Evolutionary conservation across 2,329 filamentous ascomycete genomes (phyloP).

Genomic region (Aspergillus pseudonomiae): DNA sequence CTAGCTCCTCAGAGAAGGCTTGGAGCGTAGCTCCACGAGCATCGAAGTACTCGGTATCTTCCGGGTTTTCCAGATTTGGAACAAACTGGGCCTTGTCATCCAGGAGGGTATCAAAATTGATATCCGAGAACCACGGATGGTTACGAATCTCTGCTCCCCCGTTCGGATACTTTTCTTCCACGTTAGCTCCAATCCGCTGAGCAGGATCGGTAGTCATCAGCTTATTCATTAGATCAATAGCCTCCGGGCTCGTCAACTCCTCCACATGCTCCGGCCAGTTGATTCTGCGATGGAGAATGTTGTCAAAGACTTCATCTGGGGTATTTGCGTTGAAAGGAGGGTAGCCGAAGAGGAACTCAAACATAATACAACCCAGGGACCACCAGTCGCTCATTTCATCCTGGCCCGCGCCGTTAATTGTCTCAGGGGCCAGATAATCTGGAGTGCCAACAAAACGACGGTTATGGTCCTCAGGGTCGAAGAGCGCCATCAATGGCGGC

Average conservation of each 20-base stretch:
- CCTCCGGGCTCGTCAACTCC: conserved; percentile 78
- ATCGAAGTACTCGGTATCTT: conserved; percentile 98
- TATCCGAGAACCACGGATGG: conserved; percentile 84
- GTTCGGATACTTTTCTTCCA: conserved; percentile 76
- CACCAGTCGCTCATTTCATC: conserved; percentile 99
- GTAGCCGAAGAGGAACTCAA: conserved; percentile 91
- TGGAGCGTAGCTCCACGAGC: conserved; percentile 86
- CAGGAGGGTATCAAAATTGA: conserved; percentile 89
- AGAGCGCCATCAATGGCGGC: conserved; percentile 90
- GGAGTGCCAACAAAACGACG: conserved; percentile 94
- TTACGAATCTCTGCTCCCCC: conserved; percentile 89
- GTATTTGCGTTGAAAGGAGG: conserved; percentile 91
- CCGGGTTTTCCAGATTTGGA: conserved; percentile 86
- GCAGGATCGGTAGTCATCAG: conserved; percentile 83
- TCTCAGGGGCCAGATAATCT: conserved; percentile 95
- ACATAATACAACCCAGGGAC: conserved; percentile 98
- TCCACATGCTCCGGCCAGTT: conserved; percentile 88
- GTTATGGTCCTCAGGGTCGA: conserved; percentile 91
- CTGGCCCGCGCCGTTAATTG: conserved; percentile 90
- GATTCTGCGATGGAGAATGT: conserved; percentile 86
- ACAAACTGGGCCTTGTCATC: conserved; percentile 96
- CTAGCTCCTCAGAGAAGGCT: conserved; percentile 90
- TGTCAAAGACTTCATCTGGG: conserved; percentile 93
- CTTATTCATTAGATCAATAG: conserved; percentile 92
- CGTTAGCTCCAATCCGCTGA: conserved; percentile 82